Evolutionary conservation across 371 early-diverging fungal genomes (phyloP).

Genomic region (Dentiscutata heterogama): DNA sequence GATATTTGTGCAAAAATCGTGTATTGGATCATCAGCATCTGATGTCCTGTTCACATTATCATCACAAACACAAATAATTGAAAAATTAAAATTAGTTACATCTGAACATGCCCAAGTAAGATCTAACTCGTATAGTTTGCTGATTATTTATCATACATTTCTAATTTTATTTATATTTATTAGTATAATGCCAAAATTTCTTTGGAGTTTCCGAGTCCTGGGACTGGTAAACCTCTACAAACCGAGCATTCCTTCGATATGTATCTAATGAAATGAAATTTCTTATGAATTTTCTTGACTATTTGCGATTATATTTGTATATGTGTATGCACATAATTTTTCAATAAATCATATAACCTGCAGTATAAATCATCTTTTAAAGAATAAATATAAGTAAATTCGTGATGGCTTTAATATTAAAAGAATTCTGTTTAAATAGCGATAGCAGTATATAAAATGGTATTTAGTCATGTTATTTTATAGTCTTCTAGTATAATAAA

Average conservation of each 20-base stretch:
- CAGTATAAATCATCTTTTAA: too few species aligned
- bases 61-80: slow-evolving; percentile 28
- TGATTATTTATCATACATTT: background rate
- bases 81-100: slow-evolving; percentile 14
- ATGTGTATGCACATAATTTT: too few species aligned
- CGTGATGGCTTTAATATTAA: too few species aligned
- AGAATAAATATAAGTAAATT: too few species aligned
- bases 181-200: slow-evolving; percentile 49
- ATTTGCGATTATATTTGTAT: too few species aligned
- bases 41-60: background rate
- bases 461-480: too few species aligned
- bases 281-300: too few species aligned
- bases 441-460: too few species aligned
- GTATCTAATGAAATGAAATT: slow-evolving; percentile 53
- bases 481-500: too few species aligned
- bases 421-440: too few species aligned
- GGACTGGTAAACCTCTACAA: slow-evolving; percentile 37
- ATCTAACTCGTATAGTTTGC: background rate
- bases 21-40: background rate
- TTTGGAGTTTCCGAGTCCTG: slow-evolving; percentile 49
- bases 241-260: slow-evolving; percentile 55
- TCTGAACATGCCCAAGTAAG: slow-evolving; percentile 20
- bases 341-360: too few species aligned
- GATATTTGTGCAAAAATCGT: slow-evolving; percentile 1
- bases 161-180: background rate